These are phyloP conservation scores for Ceraceosorus bombacis DNA, from an alignment of 1,284 basidiomycete genomes.

Conservation along the genomic window DNA sequence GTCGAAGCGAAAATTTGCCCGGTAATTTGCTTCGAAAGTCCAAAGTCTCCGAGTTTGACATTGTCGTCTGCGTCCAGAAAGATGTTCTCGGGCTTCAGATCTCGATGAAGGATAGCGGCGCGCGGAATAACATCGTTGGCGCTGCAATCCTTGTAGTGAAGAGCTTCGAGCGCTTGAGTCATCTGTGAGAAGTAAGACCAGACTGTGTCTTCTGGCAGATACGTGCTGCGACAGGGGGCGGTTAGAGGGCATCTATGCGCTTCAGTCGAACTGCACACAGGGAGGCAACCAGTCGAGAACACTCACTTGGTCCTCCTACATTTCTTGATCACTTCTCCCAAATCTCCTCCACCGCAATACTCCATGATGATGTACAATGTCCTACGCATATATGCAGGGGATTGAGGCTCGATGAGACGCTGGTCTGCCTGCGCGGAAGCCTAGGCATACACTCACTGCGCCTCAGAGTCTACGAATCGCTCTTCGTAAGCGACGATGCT, in stretches of 20 bases:
- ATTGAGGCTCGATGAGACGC: background rate
- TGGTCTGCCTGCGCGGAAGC: background rate
- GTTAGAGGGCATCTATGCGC: too few relatives aligned
- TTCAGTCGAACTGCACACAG: background rate
- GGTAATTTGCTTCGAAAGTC: slow-evolving; percentile 80
- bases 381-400: slow-evolving; percentile 4
- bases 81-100: slow-evolving; percentile 94
- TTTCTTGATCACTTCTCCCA: slow-evolving; percentile 75
- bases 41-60: slow-evolving; percentile 93
- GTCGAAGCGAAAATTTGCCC: slow-evolving; percentile 78
- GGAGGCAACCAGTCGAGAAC: background rate
- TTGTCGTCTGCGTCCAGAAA: slow-evolving; percentile 70
- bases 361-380: slow-evolving; percentile 34
- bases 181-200: slow-evolving; percentile 95
- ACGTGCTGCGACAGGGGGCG: slow-evolving; percentile 9
- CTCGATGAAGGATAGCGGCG: slow-evolving; percentile 69
- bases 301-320: slow-evolving; percentile 56
- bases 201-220: slow-evolving; percentile 75
- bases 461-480: slow-evolving; percentile 79
- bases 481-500: slow-evolving; percentile 92
- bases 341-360: slow-evolving; percentile 88
- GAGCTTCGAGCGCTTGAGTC: slow-evolving; percentile 78
- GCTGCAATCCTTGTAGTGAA: slow-evolving; percentile 56
- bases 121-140: slow-evolving; percentile 1
- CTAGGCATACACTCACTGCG: slow-evolving; percentile 60